These are phyloP conservation scores for Amphirosellinia nigrospora DNA, from an alignment of 495 filamentous ascomycete species.

Conservation along the genomic window DNA sequence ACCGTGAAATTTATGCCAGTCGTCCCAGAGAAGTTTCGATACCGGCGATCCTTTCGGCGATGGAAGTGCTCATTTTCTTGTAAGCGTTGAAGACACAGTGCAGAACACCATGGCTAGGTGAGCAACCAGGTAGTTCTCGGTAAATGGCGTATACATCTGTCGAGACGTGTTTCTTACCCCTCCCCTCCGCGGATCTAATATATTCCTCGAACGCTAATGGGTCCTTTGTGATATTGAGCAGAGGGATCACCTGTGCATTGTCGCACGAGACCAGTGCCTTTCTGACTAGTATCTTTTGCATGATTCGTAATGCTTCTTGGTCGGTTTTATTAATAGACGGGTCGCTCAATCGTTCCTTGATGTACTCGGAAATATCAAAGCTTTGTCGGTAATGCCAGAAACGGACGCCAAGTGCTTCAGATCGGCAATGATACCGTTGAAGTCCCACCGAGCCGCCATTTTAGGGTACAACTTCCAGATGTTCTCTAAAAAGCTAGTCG, in stretches of 20 bases:
- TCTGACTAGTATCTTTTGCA: conserved; percentile 38
- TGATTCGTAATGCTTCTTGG: conserved; percentile 29
- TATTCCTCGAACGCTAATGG: conserved; percentile 38
- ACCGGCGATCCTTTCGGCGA: conserved; percentile 42
- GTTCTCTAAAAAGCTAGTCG: conserved; percentile 23
- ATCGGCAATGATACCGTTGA: conserved; percentile 27
- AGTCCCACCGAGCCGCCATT: conserved; percentile 34
- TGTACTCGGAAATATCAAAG: conserved; percentile 28
- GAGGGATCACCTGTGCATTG: conserved; percentile 31
- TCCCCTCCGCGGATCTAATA: conserved; percentile 25
- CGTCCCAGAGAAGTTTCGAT: conserved; percentile 59
- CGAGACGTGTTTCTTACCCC: conserved; percentile 33
- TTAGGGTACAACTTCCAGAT: conserved; percentile 34
- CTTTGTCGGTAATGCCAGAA: conserved; percentile 31
- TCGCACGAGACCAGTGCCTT: conserved; percentile 34
- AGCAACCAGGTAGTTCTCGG: conserved; percentile 39
- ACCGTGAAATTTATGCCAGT: conserved; percentile 54
- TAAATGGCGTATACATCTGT: conserved; percentile 44
- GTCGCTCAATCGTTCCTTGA: conserved; percentile 20
- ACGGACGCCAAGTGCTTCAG: conserved; percentile 24
- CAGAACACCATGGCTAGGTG: conserved; percentile 42
- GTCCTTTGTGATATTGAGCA: conserved; percentile 40
- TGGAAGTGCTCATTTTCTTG: conserved; percentile 36
- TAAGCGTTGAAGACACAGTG: conserved; percentile 50
- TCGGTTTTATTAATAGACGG: conserved; percentile 11